These are phyloP conservation scores for Exsudoporus frostii DNA, from an alignment of 768 basidiomycete species.

Conservation along the genomic window DNA sequence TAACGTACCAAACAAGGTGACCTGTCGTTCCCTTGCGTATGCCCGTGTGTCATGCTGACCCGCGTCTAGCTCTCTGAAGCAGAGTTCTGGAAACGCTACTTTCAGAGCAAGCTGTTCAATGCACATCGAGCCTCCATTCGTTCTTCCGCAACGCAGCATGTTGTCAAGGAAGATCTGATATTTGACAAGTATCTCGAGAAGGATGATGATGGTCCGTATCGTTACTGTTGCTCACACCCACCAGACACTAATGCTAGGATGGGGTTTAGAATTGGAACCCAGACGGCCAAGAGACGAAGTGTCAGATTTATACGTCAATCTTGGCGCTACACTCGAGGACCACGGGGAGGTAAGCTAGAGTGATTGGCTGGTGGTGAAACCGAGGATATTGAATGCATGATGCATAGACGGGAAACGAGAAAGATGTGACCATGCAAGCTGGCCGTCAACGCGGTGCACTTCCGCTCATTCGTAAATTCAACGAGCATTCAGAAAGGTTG, in stretches of 20 bases:
- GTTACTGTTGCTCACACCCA: background rate
- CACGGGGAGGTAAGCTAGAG: conserved; percentile 67
- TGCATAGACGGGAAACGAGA: conserved; percentile 78
- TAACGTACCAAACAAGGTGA: conserved; percentile 84
- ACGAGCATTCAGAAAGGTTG: conserved; percentile 92
- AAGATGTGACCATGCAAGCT: conserved; percentile 93
- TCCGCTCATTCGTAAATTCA: conserved; percentile 94
- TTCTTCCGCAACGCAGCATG: conserved; percentile 77
- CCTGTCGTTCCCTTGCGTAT: background rate
- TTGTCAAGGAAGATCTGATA: conserved; percentile 87
- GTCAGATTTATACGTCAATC: conserved; percentile 77
- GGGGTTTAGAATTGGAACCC: conserved; percentile 67
- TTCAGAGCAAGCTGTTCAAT: conserved; percentile 94
- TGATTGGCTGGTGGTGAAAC: background rate
- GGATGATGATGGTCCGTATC: conserved; percentile 81
- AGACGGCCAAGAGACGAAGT: conserved; percentile 59
- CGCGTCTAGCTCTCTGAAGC: conserved; percentile 72
- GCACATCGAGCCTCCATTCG: conserved; percentile 91
- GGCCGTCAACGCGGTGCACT: conserved; percentile 84
- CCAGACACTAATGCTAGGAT: background rate
- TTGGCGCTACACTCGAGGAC: conserved; percentile 87
- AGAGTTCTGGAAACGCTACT: conserved; percentile 96
- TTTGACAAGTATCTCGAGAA: conserved; percentile 96
- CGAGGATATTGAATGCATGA: background rate
- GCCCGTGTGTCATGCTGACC: background rate